Base-by-base conservation (phyloP, 2,329 filamentous ascomycete genomes). In the Aspergillus eucalypticola region DNA sequence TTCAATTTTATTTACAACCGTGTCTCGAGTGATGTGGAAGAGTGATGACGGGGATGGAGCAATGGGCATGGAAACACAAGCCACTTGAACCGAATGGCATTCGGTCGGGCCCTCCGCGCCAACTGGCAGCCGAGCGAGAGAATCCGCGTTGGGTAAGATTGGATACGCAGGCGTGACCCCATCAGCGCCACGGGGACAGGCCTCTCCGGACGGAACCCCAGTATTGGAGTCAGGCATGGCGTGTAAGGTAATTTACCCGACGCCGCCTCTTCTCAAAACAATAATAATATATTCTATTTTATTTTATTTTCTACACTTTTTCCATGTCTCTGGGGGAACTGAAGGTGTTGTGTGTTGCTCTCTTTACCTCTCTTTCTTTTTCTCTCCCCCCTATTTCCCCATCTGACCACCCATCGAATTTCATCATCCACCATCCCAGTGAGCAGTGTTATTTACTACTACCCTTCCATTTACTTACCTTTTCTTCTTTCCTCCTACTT, bases 211-310 rank as follows among this genome's bases (percentile, higher is more conserved):
- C 50, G 50, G 50, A 54, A 54, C 21, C 48, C 38, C 39, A 44
- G 27, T 38, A 35, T 39, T 29, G 54, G 50, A n/a, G 50, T 32
- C 11, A 25, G 19, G 15, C 23, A 29, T 52, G 27, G 38, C 32
- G 11, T 35, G 32, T 32, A 42, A 51, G 50, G 61, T 63, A 63
- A 63, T 60, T 63, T 63, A 63, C 58, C 60, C 61, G 61, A 60
- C 21, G 54, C 25, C 29, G 54, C 32, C 29, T 42, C 23, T 27
- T 27, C 25, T 27, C 25, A 27, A 27, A 27, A 27, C 25, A 27
- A 27, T 27, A 27, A 27, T 27, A 27, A 27, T 27, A 11, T 1
- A 29, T 29, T 29, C 10, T 1, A 29, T 29, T 29, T 5, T 11
- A 4, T 29, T 29, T 27, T 38, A 13, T 32, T 29, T 23, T 39